Conservation (phyloP, 2,329 filamentous ascomycete species). For the Myriangium duriaei region DNA sequence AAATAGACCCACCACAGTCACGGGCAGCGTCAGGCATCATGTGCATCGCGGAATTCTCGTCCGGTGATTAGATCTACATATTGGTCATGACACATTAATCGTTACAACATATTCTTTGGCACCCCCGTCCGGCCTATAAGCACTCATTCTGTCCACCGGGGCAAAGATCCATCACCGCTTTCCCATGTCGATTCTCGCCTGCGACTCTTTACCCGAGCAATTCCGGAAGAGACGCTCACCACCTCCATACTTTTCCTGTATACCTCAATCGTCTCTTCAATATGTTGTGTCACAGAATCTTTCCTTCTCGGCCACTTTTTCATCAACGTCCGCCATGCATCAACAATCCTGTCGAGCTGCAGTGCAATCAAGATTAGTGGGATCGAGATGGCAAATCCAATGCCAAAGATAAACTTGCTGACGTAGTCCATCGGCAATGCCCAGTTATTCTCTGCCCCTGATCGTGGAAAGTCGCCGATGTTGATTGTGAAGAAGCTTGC, state of each 20-base stretch:
- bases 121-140: neutral
- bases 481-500: slow-evolving; percentile 45
- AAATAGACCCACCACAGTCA: too few species aligned
- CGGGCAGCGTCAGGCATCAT: too few species aligned
- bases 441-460: slow-evolving; percentile 12
- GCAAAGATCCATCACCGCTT: neutral
- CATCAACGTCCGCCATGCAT: slow-evolving; percentile 1
- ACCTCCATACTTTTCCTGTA: slow-evolving; percentile 6
- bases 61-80: too few species aligned
- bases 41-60: too few species aligned
- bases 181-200: neutral
- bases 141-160: too few species aligned
- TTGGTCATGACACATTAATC: neutral
- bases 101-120: neutral
- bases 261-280: neutral
- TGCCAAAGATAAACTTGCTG: slow-evolving; percentile 43
- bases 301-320: neutral
- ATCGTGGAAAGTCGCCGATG: slow-evolving; percentile 36
- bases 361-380: slow-evolving; percentile 31
- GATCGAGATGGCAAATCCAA: slow-evolving; percentile 42
- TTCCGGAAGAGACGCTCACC: slow-evolving; percentile 2
- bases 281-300: neutral
- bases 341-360: slow-evolving; percentile 29
- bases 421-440: slow-evolving; percentile 33
- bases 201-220: neutral